These are phyloP conservation scores for Lagenaria siceraria DNA, from an alignment of 306 rosid genomes.

Conservation along the genomic window DNA sequence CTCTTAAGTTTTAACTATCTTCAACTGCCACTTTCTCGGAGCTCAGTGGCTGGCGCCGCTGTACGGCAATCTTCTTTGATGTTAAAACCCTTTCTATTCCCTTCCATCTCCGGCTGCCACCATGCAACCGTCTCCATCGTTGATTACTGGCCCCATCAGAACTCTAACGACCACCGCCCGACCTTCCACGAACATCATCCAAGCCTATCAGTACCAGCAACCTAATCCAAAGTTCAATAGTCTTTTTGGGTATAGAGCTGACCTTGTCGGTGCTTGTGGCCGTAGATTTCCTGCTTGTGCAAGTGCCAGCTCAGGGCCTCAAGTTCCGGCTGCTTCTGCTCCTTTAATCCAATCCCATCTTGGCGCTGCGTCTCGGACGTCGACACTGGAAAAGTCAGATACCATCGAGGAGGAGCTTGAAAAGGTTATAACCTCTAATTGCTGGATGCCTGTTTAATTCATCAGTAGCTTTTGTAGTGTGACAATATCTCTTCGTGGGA, in stretches of 20 bases:
- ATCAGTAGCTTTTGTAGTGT: background rate
- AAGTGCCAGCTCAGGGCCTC: slow-evolving; percentile 21
- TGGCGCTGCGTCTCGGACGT: slow-evolving; percentile 6
- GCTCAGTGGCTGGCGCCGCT: slow-evolving; percentile 2
- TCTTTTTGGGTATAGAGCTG: slow-evolving; percentile 13
- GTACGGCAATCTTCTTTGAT: background rate
- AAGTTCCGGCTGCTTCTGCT: slow-evolving; percentile 27
- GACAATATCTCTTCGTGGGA: background rate
- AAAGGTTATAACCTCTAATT: slow-evolving; percentile 21
- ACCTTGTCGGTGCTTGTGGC: background rate
- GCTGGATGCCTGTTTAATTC: background rate
- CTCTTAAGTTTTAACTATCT: background rate
- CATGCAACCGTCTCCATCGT: slow-evolving; percentile 38
- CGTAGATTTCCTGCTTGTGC: slow-evolving; percentile 17
- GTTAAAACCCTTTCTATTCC: background rate
- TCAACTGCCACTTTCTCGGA: slow-evolving; percentile 1
- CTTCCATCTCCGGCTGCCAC: background rate
- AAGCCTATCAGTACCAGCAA: background rate
- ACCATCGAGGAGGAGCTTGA: slow-evolving; percentile 47
- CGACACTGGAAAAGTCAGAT: slow-evolving; percentile 9
- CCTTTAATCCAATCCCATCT: slow-evolving; percentile 15
- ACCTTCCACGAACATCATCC: background rate
- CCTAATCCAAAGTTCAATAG: slow-evolving; percentile 9
- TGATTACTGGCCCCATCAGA: slow-evolving; percentile 15
- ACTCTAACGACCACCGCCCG: background rate